Evolutionary conservation across 768 basidiomycete genomes (phyloP).

Genomic region (Pleurotus citrinopileatus): DNA sequence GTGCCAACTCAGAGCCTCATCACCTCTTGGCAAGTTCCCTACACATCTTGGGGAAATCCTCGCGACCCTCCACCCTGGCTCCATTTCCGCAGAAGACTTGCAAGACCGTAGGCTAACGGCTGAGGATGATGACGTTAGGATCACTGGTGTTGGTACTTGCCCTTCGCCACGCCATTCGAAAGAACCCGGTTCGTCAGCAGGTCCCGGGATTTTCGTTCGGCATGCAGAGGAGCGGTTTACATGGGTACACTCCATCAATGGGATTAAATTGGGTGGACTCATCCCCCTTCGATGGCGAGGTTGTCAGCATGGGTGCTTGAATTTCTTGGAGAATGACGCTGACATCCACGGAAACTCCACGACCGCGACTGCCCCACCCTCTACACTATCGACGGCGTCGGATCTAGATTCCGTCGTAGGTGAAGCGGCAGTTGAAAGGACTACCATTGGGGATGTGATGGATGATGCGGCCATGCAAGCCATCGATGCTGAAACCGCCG

Average conservation of each 20-base stretch:
- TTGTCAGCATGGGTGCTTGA: constrained; percentile 60
- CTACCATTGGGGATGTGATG: neutral
- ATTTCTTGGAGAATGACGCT: constrained; percentile 42
- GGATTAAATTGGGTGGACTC: constrained; percentile 45
- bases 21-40: constrained; percentile 14
- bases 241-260: constrained; percentile 59
- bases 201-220: constrained; percentile 42
- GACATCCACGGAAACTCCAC: neutral
- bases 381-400: neutral
- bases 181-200: constrained; percentile 14
- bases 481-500: neutral
- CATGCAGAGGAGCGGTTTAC: constrained; percentile 62
- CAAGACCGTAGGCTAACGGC: neutral
- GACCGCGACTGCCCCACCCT: neutral
- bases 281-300: constrained; percentile 71
- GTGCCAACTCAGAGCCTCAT: too few species aligned
- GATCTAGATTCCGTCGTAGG: too few species aligned
- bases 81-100: constrained; percentile 24
- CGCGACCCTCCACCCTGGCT: constrained; percentile 36
- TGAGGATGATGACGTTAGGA: constrained; percentile 18
- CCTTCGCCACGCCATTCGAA: constrained; percentile 41
- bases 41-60: constrained; percentile 28
- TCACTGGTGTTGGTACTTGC: constrained; percentile 42
- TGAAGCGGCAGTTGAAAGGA: too few species aligned
- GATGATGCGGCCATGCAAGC: neutral